Percentiles rank a stretch among this genome's conserved stretches.
These are phyloP conservation scores for Ogataea polymorpha DNA, from an alignment of 805 yeast species.

Conservation along the genomic window DNA sequence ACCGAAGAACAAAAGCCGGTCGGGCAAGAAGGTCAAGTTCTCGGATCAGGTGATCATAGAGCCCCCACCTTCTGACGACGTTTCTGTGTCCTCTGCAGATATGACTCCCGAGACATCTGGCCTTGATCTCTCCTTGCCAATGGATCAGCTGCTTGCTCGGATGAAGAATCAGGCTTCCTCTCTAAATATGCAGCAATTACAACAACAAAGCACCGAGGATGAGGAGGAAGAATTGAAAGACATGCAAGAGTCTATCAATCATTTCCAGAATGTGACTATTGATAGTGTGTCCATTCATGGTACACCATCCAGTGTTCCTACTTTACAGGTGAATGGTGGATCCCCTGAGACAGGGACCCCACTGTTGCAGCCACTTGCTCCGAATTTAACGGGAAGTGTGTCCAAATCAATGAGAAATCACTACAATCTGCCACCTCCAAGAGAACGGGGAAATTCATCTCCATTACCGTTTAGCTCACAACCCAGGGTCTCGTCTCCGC, in stretches of 20 bases:
- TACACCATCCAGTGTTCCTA: conserved; percentile 54
- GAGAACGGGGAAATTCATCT: conserved; percentile 23
- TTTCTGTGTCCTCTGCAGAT: conserved; percentile 9
- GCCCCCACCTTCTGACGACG: conserved; percentile 19
- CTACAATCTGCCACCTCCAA: conserved; percentile 5
- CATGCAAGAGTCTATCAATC: conserved; percentile 70
- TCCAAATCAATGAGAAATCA: conserved; percentile 43
- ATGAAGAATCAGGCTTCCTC: conserved; percentile 32
- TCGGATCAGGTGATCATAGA: conserved; percentile 56
- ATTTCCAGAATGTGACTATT: conserved; percentile 72
- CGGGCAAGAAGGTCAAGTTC: conserved; percentile 64
- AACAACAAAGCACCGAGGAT: conserved; percentile 56
- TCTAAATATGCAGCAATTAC: conserved; percentile 6
- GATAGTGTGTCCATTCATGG: conserved; percentile 76
- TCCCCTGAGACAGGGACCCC: conserved; percentile 10
- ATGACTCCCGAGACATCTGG: conserved; percentile 12
- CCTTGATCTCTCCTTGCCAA: conserved; percentile 65
- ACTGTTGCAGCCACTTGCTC: conserved; percentile 40
- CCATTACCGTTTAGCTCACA: conserved; percentile 15
- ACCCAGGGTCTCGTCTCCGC: conserved; percentile 25
- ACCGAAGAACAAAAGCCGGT: conserved; percentile 37
- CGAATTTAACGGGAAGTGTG: conserved; percentile 54
- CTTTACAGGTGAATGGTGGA: conserved; percentile 14
- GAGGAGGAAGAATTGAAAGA: conserved; percentile 71
- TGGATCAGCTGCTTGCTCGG: conserved; percentile 65